These are phyloP conservation scores for Truncatella angustata DNA, from an alignment of 2,329 filamentous ascomycete species.

Conservation along the genomic window DNA sequence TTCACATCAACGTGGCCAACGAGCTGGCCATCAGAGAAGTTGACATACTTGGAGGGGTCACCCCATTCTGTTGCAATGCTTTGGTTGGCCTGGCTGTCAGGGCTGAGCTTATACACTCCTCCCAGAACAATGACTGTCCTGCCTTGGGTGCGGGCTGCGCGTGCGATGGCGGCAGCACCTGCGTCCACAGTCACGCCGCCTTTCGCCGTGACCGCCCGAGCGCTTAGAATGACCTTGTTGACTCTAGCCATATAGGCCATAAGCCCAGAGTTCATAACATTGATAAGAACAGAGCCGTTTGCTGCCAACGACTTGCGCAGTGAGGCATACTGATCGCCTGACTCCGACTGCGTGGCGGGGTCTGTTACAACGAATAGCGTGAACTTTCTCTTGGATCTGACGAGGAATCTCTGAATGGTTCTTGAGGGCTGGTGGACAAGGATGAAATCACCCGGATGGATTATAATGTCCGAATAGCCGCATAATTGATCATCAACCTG, in stretches of 20 bases:
- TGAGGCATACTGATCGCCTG: conserved; percentile 43
- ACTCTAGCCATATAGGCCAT: conserved; percentile 94
- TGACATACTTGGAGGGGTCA: conserved; percentile 72
- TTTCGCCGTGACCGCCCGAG: conserved; percentile 83
- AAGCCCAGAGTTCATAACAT: conserved; percentile 79
- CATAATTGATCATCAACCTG: conserved; percentile 94
- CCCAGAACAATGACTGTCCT: conserved; percentile 86
- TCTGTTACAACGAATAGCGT: conserved; percentile 82
- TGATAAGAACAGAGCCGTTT: conserved; percentile 77
- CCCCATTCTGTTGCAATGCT: conserved; percentile 85
- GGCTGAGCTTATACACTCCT: conserved; percentile 91
- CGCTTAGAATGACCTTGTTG: conserved; percentile 91
- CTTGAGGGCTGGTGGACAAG: conserved; percentile 83
- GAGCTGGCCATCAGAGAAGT: conserved; percentile 75
- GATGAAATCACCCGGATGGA: conserved; percentile 89
- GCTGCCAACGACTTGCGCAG: conserved; percentile 77
- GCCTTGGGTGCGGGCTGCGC: conserved; percentile 77
- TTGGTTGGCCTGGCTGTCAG: conserved; percentile 81
- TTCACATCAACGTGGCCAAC: conserved; percentile 76
- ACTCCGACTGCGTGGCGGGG: conserved; percentile 37
- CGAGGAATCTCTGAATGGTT: conserved; percentile 85
- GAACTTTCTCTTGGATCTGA: conserved; percentile 84
- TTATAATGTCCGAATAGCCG: conserved; percentile 82
- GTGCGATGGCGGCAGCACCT: conserved; percentile 80
- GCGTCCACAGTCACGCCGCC: conserved; percentile 82